These are phyloP conservation scores for Garcia nutans DNA, from an alignment of 345 rosid genomes.

Conservation along the genomic window DNA sequence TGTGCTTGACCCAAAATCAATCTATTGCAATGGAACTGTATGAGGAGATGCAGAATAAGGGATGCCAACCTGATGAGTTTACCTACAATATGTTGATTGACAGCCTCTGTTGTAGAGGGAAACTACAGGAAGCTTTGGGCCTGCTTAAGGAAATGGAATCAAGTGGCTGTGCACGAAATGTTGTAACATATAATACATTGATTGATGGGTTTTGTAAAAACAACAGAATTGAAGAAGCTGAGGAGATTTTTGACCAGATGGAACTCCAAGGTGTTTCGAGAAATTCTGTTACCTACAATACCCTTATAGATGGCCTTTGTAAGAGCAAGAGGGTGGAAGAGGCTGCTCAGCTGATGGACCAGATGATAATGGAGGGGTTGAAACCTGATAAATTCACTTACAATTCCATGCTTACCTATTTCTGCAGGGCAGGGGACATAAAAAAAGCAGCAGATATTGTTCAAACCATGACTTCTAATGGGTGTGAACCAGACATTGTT, in stretches of 20 bases:
- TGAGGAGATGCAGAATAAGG: slow-evolving; percentile 77
- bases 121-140: slow-evolving; percentile 57
- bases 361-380: slow-evolving; percentile 86
- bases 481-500: slow-evolving; percentile 78
- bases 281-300: slow-evolving; percentile 75
- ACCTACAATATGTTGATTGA: slow-evolving; percentile 81
- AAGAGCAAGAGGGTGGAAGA: slow-evolving; percentile 70
- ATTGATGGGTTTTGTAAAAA: slow-evolving; percentile 87
- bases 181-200: slow-evolving; percentile 76
- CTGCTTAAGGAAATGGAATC: slow-evolving; percentile 82
- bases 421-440: slow-evolving; percentile 70
- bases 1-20: slow-evolving; percentile 60
- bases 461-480: slow-evolving; percentile 72
- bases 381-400: slow-evolving; percentile 84
- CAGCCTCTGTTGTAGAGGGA: slow-evolving; percentile 67
- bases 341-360: slow-evolving; percentile 86
- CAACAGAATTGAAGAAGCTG: slow-evolving; percentile 68
- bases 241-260: slow-evolving; percentile 93
- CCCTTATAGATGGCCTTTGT: slow-evolving; percentile 86
- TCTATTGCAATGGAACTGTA: slow-evolving; percentile 62
- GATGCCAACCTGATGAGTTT: slow-evolving; percentile 80
- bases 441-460: slow-evolving; percentile 84
- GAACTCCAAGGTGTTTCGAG: slow-evolving; percentile 86
- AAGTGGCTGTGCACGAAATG: slow-evolving; percentile 72
- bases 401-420: slow-evolving; percentile 71